A percentile compares a stretch with the other conserved stretches of the same genome.
Evolutionary conservation across 140 eudicot species (phyloP).

Genomic region (Stevia rebaudiana): DNA sequence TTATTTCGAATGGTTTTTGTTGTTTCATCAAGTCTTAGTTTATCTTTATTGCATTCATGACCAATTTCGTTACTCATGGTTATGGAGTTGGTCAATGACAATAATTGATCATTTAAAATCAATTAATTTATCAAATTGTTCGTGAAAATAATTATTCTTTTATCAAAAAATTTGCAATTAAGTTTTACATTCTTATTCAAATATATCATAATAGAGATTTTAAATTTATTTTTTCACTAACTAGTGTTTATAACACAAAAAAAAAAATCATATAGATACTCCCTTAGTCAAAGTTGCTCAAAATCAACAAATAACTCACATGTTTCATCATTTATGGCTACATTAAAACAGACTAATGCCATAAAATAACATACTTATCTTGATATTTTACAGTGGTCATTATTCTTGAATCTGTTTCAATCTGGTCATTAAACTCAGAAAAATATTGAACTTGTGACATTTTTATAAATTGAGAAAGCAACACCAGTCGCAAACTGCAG

Average conservation of each 20-base stretch:
- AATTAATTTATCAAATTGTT: too few species aligned
- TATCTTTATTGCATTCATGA: too few species aligned
- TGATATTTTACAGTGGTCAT: not conserved
- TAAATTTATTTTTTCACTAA: not conserved
- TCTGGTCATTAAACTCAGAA: not conserved
- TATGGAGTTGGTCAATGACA: too few species aligned
- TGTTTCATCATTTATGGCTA: not conserved
- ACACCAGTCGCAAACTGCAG: constrained; percentile 5
- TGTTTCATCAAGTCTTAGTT: too few species aligned
- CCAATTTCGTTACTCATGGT: too few species aligned
- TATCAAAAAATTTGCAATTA: not conserved
- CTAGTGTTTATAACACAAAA: not conserved
- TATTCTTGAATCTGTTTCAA: not conserved
- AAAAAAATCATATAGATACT: not conserved
- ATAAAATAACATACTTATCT: not conserved
- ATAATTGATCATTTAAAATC: too few species aligned
- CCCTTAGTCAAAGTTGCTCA: not conserved
- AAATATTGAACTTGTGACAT: not conserved
- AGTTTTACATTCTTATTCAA: not conserved
- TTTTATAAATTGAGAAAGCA: too few species aligned
- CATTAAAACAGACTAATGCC: too few species aligned
- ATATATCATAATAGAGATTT: not conserved
- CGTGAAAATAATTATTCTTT: too few species aligned
- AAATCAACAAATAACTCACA: not conserved
- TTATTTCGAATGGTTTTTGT: too few species aligned